phyloP scores from a whole-genome alignment of 2,329 filamentous ascomycete genomes.

The Fusarium verticillioides region DNA sequence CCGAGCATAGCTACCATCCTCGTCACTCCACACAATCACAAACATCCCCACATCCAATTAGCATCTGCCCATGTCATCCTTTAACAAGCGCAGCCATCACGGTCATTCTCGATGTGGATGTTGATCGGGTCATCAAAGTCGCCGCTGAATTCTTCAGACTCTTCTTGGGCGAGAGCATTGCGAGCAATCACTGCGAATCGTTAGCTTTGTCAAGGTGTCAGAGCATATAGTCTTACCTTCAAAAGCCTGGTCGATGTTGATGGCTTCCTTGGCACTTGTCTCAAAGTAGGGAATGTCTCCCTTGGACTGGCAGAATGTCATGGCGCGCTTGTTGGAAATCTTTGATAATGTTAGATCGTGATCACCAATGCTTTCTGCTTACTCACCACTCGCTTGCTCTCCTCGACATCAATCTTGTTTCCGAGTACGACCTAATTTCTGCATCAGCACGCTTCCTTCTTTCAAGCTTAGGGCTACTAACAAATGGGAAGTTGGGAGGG shows the following conservation, averaged over 20 bases:
- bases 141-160: constrained; percentile 96
- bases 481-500: constrained; percentile 97
- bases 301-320: constrained; percentile 98
- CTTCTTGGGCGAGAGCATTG: constrained; percentile 95
- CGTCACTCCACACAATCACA: constrained; percentile 5
- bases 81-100: constrained; percentile 93
- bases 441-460: constrained; percentile 32
- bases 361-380: background rate
- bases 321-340: constrained; percentile 95
- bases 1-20: constrained; percentile 24
- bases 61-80: constrained; percentile 13
- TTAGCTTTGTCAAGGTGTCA: background rate
- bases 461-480: constrained; percentile 60
- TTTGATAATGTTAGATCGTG: constrained; percentile 55
- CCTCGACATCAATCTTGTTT: constrained; percentile 99
- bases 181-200: constrained; percentile 84
- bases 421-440: constrained; percentile 82
- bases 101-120: constrained; percentile 94
- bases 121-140: constrained; percentile 99
- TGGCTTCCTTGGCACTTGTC: constrained; percentile 97
- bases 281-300: constrained; percentile 98
- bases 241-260: constrained; percentile 90
- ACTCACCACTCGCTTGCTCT: constrained; percentile 88
- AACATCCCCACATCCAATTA: constrained; percentile 19
- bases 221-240: constrained; percentile 63